Conservation (phyloP, 768 basidiomycete genomes). For the Lyophyllum atratum region DNA sequence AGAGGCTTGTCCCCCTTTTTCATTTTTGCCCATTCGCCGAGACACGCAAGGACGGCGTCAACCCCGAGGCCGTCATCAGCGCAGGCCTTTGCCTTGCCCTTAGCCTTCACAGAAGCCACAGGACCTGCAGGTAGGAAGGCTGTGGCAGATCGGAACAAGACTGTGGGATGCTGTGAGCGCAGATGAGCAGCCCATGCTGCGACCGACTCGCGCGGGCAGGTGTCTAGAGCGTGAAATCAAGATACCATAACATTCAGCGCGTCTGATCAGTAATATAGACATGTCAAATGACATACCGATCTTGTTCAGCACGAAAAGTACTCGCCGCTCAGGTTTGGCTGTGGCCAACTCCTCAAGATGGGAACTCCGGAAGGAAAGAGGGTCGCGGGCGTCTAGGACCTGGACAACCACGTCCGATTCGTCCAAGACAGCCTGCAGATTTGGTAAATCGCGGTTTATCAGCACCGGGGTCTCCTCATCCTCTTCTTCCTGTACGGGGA, state of each 20-base stretch:
- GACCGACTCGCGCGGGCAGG: conserved; percentile 77
- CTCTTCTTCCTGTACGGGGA: conserved; percentile 31
- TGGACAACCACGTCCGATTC: conserved; percentile 78
- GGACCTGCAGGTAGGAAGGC: conserved; percentile 54
- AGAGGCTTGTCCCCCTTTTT: conserved; percentile 54
- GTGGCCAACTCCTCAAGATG: conserved; percentile 58
- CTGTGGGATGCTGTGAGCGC: conserved; percentile 58
- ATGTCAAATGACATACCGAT: conserved; percentile 59
- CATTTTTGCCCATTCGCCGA: conserved; percentile 48
- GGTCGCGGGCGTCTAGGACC: conserved; percentile 86
- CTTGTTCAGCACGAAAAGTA: conserved; percentile 82
- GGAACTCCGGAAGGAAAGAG: conserved; percentile 65
- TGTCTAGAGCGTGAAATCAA: conserved; percentile 47
- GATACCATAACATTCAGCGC: not conserved
- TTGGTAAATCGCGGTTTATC: conserved; percentile 63
- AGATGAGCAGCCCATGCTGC: conserved; percentile 67
- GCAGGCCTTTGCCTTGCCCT: conserved; percentile 42
- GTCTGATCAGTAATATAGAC: not conserved
- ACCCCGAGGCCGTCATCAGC: conserved; percentile 63
- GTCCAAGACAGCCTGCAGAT: conserved; percentile 67
- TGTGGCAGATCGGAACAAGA: conserved; percentile 74
- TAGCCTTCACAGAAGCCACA: conserved; percentile 25
- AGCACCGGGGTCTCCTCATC: conserved; percentile 59
- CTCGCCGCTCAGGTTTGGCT: conserved; percentile 42
- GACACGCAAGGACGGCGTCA: conserved; percentile 48